Conservation (phyloP, 2,329 filamentous ascomycete species). For the Byssothecium circinans region DNA sequence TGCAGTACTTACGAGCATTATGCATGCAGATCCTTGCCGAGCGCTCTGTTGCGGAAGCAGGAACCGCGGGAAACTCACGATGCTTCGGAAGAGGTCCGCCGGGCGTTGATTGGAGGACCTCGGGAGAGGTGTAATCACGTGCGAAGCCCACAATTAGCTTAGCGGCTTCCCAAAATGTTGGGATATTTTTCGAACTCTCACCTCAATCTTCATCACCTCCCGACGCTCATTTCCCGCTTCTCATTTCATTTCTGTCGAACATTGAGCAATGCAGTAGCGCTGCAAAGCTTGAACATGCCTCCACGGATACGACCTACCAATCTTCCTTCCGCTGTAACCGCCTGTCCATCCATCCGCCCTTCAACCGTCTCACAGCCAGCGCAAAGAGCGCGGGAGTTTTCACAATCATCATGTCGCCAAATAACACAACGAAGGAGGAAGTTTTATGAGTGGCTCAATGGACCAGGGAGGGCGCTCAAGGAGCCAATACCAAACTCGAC, state of each 20-base stretch:
- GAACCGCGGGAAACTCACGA: conserved; percentile 20
- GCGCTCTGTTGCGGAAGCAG: conserved; percentile 31
- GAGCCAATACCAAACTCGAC: conserved; percentile 54
- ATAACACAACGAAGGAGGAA: conserved; percentile 55
- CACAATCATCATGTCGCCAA: conserved; percentile 40
- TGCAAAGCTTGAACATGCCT: conserved; percentile 29
- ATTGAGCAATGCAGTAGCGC: conserved; percentile 34
- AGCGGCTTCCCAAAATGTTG: conserved; percentile 7
- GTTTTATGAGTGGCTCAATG: conserved; percentile 63
- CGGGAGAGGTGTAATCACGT: conserved; percentile 11
- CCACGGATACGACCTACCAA: conserved; percentile 38
- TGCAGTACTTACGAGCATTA: conserved; percentile 18
- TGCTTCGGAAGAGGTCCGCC: conserved; percentile 16
- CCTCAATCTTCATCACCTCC: conserved; percentile 15
- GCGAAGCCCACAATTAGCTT: conserved; percentile 7
- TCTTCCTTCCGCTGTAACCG: conserved; percentile 23
- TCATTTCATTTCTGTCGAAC: conserved; percentile 11
- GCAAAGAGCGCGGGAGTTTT: conserved; percentile 37
- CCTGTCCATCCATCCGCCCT: conserved; percentile 23
- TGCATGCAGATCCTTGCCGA: conserved; percentile 19
- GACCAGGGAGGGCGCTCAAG: conserved; percentile 54
- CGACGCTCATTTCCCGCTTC: conserved; percentile 12
- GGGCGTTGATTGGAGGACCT: conserved; percentile 17
- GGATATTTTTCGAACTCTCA: conserved; percentile 23
- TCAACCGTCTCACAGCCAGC: conserved; percentile 26